A percentile compares a stretch with the other conserved stretches of the same genome.
Evolutionary conservation across 2,329 filamentous ascomycete species (phyloP).

Genomic region (Aspergillus floridensis): DNA sequence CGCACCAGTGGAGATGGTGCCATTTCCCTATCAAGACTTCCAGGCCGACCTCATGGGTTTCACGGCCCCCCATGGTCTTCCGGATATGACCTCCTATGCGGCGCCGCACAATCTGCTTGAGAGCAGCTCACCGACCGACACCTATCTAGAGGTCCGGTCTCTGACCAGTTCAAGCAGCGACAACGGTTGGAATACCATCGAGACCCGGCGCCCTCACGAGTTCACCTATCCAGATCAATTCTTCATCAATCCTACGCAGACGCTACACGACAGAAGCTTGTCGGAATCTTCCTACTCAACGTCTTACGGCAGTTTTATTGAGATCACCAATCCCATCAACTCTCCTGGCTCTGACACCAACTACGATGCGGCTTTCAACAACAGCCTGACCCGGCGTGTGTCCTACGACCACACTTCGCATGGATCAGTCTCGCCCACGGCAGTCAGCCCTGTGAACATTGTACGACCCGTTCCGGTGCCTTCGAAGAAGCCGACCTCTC

Average conservation of each 20-base stretch:
- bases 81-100: conserved; percentile 41
- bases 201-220: conserved; percentile 71
- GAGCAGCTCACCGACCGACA: conserved; percentile 69
- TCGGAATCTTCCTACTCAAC: conserved; percentile 80
- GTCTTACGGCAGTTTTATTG: conserved; percentile 77
- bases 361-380: conserved; percentile 54
- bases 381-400: conserved; percentile 38
- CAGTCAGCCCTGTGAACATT: conserved; percentile 65
- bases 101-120: conserved; percentile 44
- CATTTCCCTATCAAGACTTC: conserved; percentile 75
- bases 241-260: conserved; percentile 90
- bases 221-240: conserved; percentile 61
- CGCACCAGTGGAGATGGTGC: conserved; percentile 64
- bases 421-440: conserved; percentile 44
- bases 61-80: conserved; percentile 45
- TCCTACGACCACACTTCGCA: conserved; percentile 44
- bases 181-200: conserved; percentile 81
- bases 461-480: conserved; percentile 63
- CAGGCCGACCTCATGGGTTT: conserved; percentile 64
- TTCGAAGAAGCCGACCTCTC: conserved; percentile 50
- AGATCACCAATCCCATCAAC: conserved; percentile 75
- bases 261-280: conserved; percentile 79
- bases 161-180: conserved; percentile 76
- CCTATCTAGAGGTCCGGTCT: conserved; percentile 82
- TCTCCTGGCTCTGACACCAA: conserved; percentile 79